phyloP scores from a whole-genome alignment of 1,139 yeast species.

The Pichia norvegensis region DNA sequence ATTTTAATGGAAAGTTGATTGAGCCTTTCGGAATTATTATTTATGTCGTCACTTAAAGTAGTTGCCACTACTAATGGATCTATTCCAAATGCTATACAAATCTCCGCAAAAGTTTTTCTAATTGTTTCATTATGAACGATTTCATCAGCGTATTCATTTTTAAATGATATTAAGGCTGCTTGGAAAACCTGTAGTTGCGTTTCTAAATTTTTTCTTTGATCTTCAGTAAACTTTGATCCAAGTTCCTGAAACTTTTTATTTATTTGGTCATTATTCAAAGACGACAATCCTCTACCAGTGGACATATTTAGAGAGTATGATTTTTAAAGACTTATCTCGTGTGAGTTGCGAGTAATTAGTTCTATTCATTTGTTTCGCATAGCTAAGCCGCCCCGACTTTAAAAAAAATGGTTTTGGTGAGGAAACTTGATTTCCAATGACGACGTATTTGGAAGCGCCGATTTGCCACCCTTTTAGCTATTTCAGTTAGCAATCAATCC shows the following conservation, averaged over 20 bases:
- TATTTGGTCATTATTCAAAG: slow-evolving; percentile 9
- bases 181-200: slow-evolving; percentile 57
- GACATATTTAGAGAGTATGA: no score
- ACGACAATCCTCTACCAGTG: slow-evolving; percentile 20
- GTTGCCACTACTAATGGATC: slow-evolving; percentile 57
- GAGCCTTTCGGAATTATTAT: slow-evolving; percentile 41
- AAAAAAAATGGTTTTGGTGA: neutral
- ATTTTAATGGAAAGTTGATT: slow-evolving; percentile 64
- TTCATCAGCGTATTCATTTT: slow-evolving; percentile 55
- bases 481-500: neutral
- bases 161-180: slow-evolving; percentile 53
- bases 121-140: slow-evolving; percentile 58
- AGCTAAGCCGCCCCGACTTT: neutral
- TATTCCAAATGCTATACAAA: slow-evolving; percentile 75
- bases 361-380: no score
- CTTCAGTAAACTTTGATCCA: slow-evolving; percentile 30
- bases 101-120: slow-evolving; percentile 60
- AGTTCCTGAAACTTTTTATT: slow-evolving; percentile 23
- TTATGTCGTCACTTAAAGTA: slow-evolving; percentile 11
- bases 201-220: slow-evolving; percentile 44
- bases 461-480: slow-evolving; percentile 14
- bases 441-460: neutral
- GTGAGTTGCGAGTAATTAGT: no score
- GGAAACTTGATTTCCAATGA: neutral
- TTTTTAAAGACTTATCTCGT: no score